A percentile compares a stretch with the other conserved stretches of the same genome.
These are phyloP conservation scores for Coriolopsis trogii DNA, from an alignment of 1,284 basidiomycete species.

Conservation along the genomic window DNA sequence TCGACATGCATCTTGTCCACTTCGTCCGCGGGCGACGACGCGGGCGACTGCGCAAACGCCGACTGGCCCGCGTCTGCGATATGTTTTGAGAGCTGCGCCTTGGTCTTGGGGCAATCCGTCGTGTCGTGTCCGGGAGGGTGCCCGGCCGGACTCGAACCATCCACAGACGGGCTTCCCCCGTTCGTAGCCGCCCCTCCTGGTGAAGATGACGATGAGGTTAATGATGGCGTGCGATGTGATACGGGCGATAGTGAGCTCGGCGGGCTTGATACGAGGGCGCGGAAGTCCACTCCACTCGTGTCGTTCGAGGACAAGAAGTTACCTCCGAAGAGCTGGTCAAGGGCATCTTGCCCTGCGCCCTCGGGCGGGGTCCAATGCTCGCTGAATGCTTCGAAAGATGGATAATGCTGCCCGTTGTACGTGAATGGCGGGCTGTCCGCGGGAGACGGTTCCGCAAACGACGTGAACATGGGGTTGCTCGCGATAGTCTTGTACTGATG, in stretches of 20 bases:
- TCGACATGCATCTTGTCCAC: slow-evolving; percentile 12
- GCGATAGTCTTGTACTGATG: slow-evolving; percentile 73
- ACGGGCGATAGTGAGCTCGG: slow-evolving; percentile 58
- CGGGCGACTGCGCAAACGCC: slow-evolving; percentile 40
- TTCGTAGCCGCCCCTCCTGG: slow-evolving; percentile 36
- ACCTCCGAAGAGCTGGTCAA: slow-evolving; percentile 67
- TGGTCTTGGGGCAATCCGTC: slow-evolving; percentile 57
- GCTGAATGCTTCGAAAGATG: slow-evolving; percentile 28
- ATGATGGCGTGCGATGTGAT: slow-evolving; percentile 42
- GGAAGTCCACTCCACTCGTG: slow-evolving; percentile 47
- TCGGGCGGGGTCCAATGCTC: slow-evolving; percentile 36
- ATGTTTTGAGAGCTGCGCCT: slow-evolving; percentile 50
- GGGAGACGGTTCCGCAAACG: slow-evolving; percentile 67
- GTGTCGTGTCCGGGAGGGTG: slow-evolving; percentile 24
- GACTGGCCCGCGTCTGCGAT: slow-evolving; percentile 55
- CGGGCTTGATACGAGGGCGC: slow-evolving; percentile 44
- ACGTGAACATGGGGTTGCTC: slow-evolving; percentile 78
- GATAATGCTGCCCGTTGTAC: slow-evolving; percentile 21
- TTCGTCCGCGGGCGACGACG: background rate
- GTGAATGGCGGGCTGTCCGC: slow-evolving; percentile 28
- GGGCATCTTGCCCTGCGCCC: slow-evolving; percentile 24
- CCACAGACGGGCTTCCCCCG: slow-evolving; percentile 22
- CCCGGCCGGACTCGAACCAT: slow-evolving; percentile 10
- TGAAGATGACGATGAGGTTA: slow-evolving; percentile 35
- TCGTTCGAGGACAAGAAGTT: slow-evolving; percentile 40